Evolutionary conservation across 352 stramenopile species (phyloP), one percentile per base, ranked within the genome.

Genomic region (Phytophthora hibernalis): DNA sequence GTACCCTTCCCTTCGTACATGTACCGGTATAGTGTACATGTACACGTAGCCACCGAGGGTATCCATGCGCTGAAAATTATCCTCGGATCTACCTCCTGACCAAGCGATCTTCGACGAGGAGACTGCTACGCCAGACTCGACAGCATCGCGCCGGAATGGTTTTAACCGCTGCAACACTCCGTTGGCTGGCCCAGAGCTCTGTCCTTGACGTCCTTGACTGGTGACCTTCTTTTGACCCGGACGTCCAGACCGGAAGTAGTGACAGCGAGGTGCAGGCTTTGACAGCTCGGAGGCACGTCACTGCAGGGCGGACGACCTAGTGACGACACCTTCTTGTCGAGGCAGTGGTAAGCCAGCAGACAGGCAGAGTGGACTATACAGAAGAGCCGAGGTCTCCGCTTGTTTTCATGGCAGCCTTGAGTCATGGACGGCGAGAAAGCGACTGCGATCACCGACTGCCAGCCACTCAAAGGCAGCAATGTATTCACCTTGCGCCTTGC

Each of bases 341-440:
- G 10, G 15, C 12, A 30, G 57, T 49, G 33, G 64, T 58, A 68
- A 57, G 26, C 33, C 15, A 65, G 57, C 65, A 73, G 65, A 73
- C 59, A 53, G 65, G 65, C 65, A 68, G 60, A 66, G 54, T 58
- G 60, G 48, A 65, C 28, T 37, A 26, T 65, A 54, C 43, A 70
- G 66, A 73, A 67, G 54, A 70, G 66, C 38, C 60, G 57, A 53
- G 16, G 20, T 5, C 12, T 16, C 33, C n/a, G 52, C 13, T 37
- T 44, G 38, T 40, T 48, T 31, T 60, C 28, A 38, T 47, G 54
- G 47, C 35, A 48, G 31, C 55, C 54, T 57, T 58, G 51, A 43
- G 57, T 60, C 58, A 63, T 43, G 47, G 65, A 64, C 44, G 58
- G 59, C 65, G 52, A 65, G 52, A 68, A 69, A 42, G 52, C 52